phyloP scores from a whole-genome alignment of 1,139 yeast species.

The Debaryomyces psychrophilus region DNA sequence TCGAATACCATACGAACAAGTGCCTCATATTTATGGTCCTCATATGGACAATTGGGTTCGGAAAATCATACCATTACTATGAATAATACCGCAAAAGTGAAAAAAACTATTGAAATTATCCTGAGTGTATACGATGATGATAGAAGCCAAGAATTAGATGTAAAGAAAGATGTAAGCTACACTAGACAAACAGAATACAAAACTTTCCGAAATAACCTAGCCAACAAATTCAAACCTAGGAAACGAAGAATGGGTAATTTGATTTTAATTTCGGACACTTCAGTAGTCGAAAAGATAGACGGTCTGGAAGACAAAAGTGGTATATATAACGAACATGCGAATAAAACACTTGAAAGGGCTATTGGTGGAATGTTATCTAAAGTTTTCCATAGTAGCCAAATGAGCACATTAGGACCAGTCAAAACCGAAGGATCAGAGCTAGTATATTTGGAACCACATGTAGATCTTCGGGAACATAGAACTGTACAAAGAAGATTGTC shows the following conservation, averaged over 20 bases:
- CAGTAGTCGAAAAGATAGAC: background rate
- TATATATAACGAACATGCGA: background rate
- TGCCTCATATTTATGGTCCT: background rate
- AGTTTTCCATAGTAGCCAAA: background rate
- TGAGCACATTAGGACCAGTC: background rate
- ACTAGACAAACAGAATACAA: background rate
- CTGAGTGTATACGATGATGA: background rate
- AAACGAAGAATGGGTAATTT: conserved; percentile 11
- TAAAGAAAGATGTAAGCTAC: background rate
- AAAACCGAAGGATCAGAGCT: background rate
- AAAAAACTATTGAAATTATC: background rate
- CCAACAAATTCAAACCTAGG: conserved; percentile 10
- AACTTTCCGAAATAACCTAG: background rate
- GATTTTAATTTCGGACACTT: background rate
- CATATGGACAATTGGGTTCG: no score
- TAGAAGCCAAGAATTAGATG: background rate
- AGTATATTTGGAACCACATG: background rate
- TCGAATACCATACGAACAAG: background rate
- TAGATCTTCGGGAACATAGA: background rate
- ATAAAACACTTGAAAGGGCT: background rate
- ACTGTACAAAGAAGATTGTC: background rate
- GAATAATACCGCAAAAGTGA: background rate
- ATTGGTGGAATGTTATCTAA: background rate
- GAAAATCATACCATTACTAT: background rate
- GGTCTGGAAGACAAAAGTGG: background rate